Evolutionary conservation across 2,329 filamentous ascomycete species (phyloP).

Genomic region (Phialophora macrospora): DNA sequence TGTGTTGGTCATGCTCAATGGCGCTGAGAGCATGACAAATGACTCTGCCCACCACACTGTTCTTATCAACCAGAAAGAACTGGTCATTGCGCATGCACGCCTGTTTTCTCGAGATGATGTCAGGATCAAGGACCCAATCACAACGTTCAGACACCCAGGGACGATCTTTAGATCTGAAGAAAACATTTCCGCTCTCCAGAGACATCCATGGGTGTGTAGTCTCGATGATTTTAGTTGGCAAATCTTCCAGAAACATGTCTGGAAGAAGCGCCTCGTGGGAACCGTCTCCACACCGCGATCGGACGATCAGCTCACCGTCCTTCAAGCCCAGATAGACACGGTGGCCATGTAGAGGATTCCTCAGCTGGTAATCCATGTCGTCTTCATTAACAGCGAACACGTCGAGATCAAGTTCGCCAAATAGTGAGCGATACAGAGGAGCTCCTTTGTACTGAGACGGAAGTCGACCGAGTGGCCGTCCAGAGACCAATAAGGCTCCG

Average conservation of each 20-base stretch:
- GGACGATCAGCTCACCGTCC: constrained; percentile 45
- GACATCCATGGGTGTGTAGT: constrained; percentile 57
- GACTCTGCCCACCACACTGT: constrained; percentile 44
- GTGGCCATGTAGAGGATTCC: constrained; percentile 39
- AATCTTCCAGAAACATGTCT: constrained; percentile 39
- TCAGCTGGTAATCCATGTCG: constrained; percentile 47
- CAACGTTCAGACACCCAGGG: constrained; percentile 41
- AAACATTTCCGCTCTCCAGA: constrained; percentile 37
- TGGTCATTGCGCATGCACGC: constrained; percentile 11
- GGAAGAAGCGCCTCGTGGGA: constrained; percentile 44
- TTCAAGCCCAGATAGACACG: constrained; percentile 40
- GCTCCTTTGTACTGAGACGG: constrained; percentile 40
- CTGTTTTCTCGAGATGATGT: neutral
- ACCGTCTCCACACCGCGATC: constrained; percentile 29
- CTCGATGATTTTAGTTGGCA: constrained; percentile 47
- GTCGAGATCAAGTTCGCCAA: constrained; percentile 40
- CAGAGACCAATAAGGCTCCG: constrained; percentile 45
- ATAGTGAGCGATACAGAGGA: constrained; percentile 39
- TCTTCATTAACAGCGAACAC: constrained; percentile 44
- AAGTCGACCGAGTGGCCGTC: constrained; percentile 41
- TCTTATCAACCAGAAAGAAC: constrained; percentile 43
- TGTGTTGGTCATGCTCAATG: constrained; percentile 46
- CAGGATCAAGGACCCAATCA: constrained; percentile 41
- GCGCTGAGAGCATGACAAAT: constrained; percentile 45
- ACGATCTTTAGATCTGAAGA: constrained; percentile 41